phyloP scores from a whole-genome alignment of 768 basidiomycete species.

The Hericium erinaceus region DNA sequence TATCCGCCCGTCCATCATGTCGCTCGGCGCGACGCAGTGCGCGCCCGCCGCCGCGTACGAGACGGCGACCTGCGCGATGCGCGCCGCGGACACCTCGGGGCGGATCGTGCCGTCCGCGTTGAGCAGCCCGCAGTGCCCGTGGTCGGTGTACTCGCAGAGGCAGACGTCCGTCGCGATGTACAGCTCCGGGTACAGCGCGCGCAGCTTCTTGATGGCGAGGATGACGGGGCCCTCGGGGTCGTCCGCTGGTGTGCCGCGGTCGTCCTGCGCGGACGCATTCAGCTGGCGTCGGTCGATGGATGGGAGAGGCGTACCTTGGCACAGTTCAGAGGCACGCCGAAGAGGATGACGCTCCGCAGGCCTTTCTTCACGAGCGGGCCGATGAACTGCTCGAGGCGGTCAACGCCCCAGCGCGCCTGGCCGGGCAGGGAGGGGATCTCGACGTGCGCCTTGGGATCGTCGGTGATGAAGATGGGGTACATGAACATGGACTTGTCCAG shows the following conservation, averaged over 20 bases:
- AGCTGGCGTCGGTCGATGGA: neutral
- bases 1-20: slow-evolving; percentile 99
- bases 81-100: slow-evolving; percentile 66
- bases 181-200: slow-evolving; percentile 67
- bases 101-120: slow-evolving; percentile 69
- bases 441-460: slow-evolving; percentile 80
- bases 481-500: slow-evolving; percentile 92
- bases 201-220: slow-evolving; percentile 75
- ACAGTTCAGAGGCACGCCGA: slow-evolving; percentile 82
- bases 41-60: slow-evolving; percentile 93
- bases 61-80: slow-evolving; percentile 88
- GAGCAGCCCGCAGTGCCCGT: slow-evolving; percentile 90
- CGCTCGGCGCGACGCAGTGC: slow-evolving; percentile 95
- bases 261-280: slow-evolving; percentile 44
- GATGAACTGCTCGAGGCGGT: slow-evolving; percentile 81
- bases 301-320: slow-evolving; percentile 43
- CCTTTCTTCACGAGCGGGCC: slow-evolving; percentile 86
- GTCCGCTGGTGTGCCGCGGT: slow-evolving; percentile 79
- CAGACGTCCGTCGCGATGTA: slow-evolving; percentile 95
- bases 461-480: slow-evolving; percentile 98
- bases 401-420: slow-evolving; percentile 92
- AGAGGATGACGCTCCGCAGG: slow-evolving; percentile 84
- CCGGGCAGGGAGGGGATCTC: slow-evolving; percentile 73
- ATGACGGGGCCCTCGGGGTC: slow-evolving; percentile 89
- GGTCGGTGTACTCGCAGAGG: slow-evolving; percentile 98